Percentiles rank a stretch among this genome's conserved stretches.
These are phyloP conservation scores for Anisodus tanguticus DNA, from an alignment of 257 asterid genomes.

Conservation along the genomic window DNA sequence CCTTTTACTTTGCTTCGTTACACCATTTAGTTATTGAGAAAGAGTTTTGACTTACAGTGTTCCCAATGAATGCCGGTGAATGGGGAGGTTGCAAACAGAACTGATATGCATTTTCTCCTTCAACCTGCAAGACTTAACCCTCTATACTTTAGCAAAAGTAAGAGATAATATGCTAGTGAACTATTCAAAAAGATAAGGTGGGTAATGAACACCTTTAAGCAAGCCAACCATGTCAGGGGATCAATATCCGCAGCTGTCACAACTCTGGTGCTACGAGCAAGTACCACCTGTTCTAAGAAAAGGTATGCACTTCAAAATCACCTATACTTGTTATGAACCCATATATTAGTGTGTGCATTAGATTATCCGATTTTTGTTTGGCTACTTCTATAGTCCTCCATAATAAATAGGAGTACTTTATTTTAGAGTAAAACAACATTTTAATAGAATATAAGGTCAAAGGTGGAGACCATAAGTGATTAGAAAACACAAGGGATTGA, in stretches of 20 bases:
- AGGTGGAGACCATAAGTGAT: conserved; percentile 10
- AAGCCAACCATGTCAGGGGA: conserved; percentile 76
- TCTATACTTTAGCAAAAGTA: neutral
- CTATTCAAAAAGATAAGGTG: conserved; percentile 24
- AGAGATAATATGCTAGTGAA: neutral
- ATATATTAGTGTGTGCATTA: neutral
- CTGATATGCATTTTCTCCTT: conserved; percentile 81
- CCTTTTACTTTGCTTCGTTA: conserved; percentile 7
- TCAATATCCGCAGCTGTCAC: conserved; percentile 70
- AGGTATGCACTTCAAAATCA: conserved; percentile 19
- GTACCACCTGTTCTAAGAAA: conserved; percentile 68
- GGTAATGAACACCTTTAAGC: conserved; percentile 61
- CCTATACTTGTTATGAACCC: neutral
- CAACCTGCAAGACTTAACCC: conserved; percentile 53
- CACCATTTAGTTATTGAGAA: neutral
- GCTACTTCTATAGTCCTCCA: neutral
- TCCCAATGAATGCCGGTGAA: conserved; percentile 92
- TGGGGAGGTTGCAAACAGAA: conserved; percentile 93
- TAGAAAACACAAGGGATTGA: neutral
- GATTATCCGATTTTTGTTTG: neutral
- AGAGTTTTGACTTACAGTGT: conserved; percentile 67
- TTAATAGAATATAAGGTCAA: neutral
- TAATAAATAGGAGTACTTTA: neutral
- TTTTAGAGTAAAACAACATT: conserved; percentile 14
- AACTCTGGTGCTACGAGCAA: conserved; percentile 94